Percentiles rank a stretch among this genome's conserved stretches.
phyloP scores from a whole-genome alignment of 2,329 filamentous ascomycete species.

The Pseudocercospora ulei region DNA sequence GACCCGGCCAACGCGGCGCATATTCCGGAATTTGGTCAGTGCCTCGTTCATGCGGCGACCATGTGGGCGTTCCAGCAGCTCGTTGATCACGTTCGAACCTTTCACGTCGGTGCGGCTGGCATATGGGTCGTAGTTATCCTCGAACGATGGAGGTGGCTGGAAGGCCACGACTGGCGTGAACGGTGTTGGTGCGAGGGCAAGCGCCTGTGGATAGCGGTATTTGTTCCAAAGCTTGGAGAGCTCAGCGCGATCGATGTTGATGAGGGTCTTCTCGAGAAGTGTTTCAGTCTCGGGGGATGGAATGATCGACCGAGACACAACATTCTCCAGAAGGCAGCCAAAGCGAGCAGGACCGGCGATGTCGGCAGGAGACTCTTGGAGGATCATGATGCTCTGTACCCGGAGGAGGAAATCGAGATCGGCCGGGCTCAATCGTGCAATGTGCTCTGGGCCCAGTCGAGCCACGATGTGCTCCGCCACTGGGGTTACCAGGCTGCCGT shows the following conservation, averaged over 20 bases:
- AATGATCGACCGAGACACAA: slow-evolving; percentile 45
- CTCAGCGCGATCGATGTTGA: slow-evolving; percentile 44
- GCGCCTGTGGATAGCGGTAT: slow-evolving; percentile 44
- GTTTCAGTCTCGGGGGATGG: slow-evolving; percentile 49
- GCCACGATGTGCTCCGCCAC: slow-evolving; percentile 53
- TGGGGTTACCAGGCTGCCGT: slow-evolving; percentile 52
- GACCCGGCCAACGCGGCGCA: slow-evolving; percentile 81
- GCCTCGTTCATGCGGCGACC: slow-evolving; percentile 67
- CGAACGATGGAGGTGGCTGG: slow-evolving; percentile 50
- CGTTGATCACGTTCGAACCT: slow-evolving; percentile 80
- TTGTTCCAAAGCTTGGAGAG: slow-evolving; percentile 50
- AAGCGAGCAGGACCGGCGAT: slow-evolving; percentile 52
- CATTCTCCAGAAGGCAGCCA: slow-evolving; percentile 51
- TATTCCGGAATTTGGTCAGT: slow-evolving; percentile 76
- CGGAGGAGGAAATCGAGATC: slow-evolving; percentile 53
- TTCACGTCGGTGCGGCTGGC: slow-evolving; percentile 85
- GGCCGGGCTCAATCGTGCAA: slow-evolving; percentile 46
- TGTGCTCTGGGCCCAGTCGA: slow-evolving; percentile 50
- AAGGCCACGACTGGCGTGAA: slow-evolving; percentile 41
- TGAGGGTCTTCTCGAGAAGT: slow-evolving; percentile 50
- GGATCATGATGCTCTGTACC: slow-evolving; percentile 47
- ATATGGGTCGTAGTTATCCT: slow-evolving; percentile 86
- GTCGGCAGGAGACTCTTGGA: slow-evolving; percentile 42
- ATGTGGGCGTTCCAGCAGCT: slow-evolving; percentile 72
- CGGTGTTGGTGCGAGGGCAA: slow-evolving; percentile 44